These are phyloP conservation scores for Thraustochytrium striatum DNA, from an alignment of 352 stramenopile genomes.

Conservation along the genomic window DNA sequence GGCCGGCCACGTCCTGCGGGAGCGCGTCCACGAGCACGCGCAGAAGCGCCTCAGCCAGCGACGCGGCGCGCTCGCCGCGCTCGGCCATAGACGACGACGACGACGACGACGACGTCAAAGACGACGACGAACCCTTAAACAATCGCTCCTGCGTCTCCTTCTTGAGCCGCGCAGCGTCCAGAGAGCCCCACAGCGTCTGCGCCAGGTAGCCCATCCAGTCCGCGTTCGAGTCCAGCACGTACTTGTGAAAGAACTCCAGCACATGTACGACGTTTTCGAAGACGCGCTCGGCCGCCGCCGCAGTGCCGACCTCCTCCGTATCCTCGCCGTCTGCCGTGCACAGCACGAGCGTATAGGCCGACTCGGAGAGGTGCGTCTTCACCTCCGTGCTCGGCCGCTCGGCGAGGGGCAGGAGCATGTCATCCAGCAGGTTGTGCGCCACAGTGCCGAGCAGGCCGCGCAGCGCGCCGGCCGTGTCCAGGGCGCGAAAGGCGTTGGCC, in stretches of 20 bases:
- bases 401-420: not conserved
- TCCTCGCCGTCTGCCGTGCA: not conserved
- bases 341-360: not conserved
- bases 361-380: not conserved
- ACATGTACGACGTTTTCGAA: conserved; percentile 29
- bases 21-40: conserved; percentile 15
- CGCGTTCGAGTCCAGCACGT: conserved; percentile 3
- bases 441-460: not conserved
- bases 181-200: not conserved
- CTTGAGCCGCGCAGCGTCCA: not conserved
- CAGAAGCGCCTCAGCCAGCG: not conserved
- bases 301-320: not conserved
- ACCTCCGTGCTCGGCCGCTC: not conserved
- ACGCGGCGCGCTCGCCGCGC: not conserved
- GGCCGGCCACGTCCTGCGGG: not conserved
- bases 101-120: too few relatives aligned
- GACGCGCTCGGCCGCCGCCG: not conserved
- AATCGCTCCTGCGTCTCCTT: not conserved
- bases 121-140: not conserved
- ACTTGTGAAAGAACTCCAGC: conserved; percentile 1
- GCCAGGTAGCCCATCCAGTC: conserved; percentile 24
- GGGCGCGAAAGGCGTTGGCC: not conserved
- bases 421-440: not conserved
- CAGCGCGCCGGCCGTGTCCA: conserved; percentile 11
- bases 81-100: too few relatives aligned